Evolutionary conservation across 2,329 filamentous ascomycete genomes (phyloP), one percentile per base, ranked within the genome.

Genomic region (Fusarium ramigenum): DNA sequence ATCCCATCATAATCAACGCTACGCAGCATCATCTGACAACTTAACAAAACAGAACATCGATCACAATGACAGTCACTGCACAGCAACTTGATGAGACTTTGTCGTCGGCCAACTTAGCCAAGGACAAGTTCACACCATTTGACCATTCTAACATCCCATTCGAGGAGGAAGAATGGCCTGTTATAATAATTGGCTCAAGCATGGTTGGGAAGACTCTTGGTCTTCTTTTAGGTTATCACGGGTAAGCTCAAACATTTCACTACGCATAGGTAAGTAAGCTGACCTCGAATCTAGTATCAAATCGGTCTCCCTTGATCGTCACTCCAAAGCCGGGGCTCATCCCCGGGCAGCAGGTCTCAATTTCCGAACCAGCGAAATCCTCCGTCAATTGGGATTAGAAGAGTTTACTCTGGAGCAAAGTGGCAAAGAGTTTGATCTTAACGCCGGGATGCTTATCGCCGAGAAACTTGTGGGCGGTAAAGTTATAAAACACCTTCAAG

Each of bases 131-230:
- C 7, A 52, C 36, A 18, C 28, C 44, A 2, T 14, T 52, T n/a
- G 46, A 60, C 2, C 36, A 60, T 9, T 52, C 58, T 7, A 36
- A 23, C 14, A 42, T 60, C 1, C 58, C 58, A 9, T 12, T 60
- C 11, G 36, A 52, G 36, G 30, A 60, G 0, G 57, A 60, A 34
- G 36, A 60, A 53, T 52, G 58, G 58, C 44, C 58, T 16, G 58
- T 60, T 3, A 60, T 53, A 4, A 60, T 60, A 16, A 60, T 53
- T 28, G 44, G 58, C 18, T 60, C 58, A 11, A 60, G 58, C 36
- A 53, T 60, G 58, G 58, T 60, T 34, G 58, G 58, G 8, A 52
- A 60, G n/a, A 15, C 58, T 2, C 58, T 60, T 21, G 58, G 58
- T 21, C 58, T 53, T 60, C 44, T 60, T 7, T 44, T 60, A 10